A percentile compares a stretch with the other conserved stretches of the same genome.
phyloP scores from a whole-genome alignment of 2,329 filamentous ascomycete genomes.

The Parafenestella ontariensis region DNA sequence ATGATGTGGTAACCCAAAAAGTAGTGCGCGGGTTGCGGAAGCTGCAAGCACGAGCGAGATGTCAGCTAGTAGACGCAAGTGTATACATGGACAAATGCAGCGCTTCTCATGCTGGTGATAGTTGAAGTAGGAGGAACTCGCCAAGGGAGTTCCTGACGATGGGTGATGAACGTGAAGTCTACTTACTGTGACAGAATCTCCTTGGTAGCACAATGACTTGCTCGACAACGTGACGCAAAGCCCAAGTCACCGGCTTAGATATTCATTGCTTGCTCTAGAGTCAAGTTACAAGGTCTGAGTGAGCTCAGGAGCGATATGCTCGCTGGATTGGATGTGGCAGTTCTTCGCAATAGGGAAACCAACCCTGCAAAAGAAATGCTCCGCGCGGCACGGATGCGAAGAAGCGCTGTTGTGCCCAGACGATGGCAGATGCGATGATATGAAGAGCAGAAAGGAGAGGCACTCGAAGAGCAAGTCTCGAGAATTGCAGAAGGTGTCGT shows the following conservation, averaged over 20 bases:
- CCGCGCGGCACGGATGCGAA: slow-evolving; percentile 27
- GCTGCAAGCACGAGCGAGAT: slow-evolving; percentile 23
- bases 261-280: slow-evolving; percentile 18
- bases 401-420: slow-evolving; percentile 2
- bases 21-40: slow-evolving; percentile 3
- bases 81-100: neutral
- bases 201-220: slow-evolving; percentile 31
- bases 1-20: neutral
- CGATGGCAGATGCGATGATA: slow-evolving; percentile 2
- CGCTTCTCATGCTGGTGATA: neutral
- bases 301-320: slow-evolving; percentile 3
- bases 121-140: neutral
- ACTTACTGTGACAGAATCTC: slow-evolving; percentile 31
- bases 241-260: slow-evolving; percentile 19
- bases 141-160: neutral
- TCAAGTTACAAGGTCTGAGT: neutral
- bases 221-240: slow-evolving; percentile 18
- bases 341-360: slow-evolving; percentile 22
- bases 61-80: slow-evolving; percentile 18
- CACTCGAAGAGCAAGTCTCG: slow-evolving; percentile 11
- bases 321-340: slow-evolving; percentile 13
- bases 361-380: slow-evolving; percentile 42
- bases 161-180: slow-evolving; percentile 14
- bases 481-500: slow-evolving; percentile 24
- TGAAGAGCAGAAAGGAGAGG: slow-evolving; percentile 2